These are phyloP conservation scores for Ceriops tagal DNA, from an alignment of 345 rosid species.

Conservation along the genomic window DNA sequence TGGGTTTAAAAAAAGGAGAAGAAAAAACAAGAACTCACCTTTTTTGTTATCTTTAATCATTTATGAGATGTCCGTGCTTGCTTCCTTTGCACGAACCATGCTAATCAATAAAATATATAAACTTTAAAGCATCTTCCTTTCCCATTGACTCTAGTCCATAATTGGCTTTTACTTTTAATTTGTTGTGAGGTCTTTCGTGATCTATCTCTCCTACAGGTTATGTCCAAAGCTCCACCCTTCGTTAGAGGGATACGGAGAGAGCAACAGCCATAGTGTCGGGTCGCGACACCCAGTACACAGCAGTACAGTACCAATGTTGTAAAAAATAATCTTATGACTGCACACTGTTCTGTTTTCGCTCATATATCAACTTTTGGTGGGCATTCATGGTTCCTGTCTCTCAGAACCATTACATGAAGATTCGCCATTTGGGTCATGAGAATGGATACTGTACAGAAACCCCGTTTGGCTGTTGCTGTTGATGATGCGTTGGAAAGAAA, in stretches of 20 bases:
- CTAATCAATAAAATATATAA: not conserved
- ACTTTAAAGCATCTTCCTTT: too few species aligned
- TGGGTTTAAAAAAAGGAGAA: too few species aligned
- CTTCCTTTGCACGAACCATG: not conserved
- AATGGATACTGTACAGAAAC: conserved; percentile 45
- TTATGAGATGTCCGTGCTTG: not conserved
- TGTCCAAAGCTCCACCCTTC: conserved; percentile 25
- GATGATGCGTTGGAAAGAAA: conserved; percentile 10
- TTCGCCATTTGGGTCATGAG: conserved; percentile 31
- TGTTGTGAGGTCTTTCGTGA: conserved; percentile 5
- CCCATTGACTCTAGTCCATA: not conserved
- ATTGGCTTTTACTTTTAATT: not conserved
- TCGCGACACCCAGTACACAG: not conserved
- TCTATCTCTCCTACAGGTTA: conserved; percentile 12
- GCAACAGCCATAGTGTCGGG: conserved; percentile 1
- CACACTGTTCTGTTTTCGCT: not conserved
- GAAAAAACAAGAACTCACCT: too few species aligned
- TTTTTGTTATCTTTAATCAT: not conserved
- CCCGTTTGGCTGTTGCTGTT: conserved; percentile 29
- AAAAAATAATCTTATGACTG: conserved; percentile 4
- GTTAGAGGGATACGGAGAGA: conserved; percentile 7
- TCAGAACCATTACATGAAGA: conserved; percentile 48
- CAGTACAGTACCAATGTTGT: not conserved
- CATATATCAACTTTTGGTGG: conserved; percentile 4
- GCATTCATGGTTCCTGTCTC: conserved; percentile 37